These are phyloP conservation scores for Fistulinella prunicolor DNA, from an alignment of 768 basidiomycete genomes.

Conservation along the genomic window DNA sequence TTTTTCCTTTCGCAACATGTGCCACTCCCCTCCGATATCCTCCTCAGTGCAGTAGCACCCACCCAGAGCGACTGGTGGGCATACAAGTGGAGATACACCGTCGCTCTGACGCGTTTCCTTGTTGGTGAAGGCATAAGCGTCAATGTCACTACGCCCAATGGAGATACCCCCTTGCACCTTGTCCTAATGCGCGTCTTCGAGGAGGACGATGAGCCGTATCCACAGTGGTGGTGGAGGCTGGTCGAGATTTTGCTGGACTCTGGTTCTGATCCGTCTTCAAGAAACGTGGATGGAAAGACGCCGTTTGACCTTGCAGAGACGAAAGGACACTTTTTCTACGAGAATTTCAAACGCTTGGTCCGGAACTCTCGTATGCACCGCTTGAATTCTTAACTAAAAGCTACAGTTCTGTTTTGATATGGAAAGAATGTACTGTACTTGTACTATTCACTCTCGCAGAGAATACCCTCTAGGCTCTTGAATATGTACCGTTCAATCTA, in stretches of 20 bases:
- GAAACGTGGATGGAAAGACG: neutral
- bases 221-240: neutral
- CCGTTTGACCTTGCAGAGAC: neutral
- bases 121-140: neutral
- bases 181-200: neutral
- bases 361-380: neutral
- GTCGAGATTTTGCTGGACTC: neutral
- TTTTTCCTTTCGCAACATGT: neutral
- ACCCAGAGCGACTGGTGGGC: too few relatives aligned
- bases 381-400: too few relatives aligned
- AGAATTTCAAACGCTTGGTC: slow-evolving; percentile 7
- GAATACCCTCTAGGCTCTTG: too few relatives aligned
- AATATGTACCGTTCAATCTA: too few relatives aligned
- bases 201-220: neutral
- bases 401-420: too few relatives aligned
- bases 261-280: neutral
- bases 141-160: neutral
- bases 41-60: neutral
- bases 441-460: too few relatives aligned
- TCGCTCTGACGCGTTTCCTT: neutral
- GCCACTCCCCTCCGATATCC: neutral
- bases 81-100: neutral
- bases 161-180: neutral
- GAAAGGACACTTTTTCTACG: neutral
- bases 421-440: too few relatives aligned